These are phyloP conservation scores for Diaporthe sp. DNA, from an alignment of 2,329 filamentous ascomycete species.

Conservation along the genomic window DNA sequence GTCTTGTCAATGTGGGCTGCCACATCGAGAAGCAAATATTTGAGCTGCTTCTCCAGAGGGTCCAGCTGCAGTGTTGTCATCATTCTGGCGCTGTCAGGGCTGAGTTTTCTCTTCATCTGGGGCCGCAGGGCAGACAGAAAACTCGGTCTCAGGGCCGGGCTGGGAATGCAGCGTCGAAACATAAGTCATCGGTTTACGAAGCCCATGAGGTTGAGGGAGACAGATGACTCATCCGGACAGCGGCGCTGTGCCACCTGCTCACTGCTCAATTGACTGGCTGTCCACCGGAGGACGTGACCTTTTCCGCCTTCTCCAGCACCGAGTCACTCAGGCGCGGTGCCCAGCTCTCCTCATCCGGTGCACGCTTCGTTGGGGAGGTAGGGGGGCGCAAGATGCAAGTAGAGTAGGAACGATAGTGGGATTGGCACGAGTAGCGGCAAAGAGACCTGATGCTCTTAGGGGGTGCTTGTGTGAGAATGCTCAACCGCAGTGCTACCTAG, in stretches of 20 bases:
- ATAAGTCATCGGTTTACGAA: conserved; percentile 23
- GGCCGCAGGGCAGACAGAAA: conserved; percentile 12
- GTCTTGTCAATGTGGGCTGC: conserved; percentile 75
- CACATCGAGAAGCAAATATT: conserved; percentile 85
- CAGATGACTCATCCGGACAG: conserved; percentile 27
- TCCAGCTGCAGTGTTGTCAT: conserved; percentile 68
- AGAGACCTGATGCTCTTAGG: conserved; percentile 9
- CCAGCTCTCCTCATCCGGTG: background rate
- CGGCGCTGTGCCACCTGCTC: background rate
- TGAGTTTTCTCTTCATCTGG: conserved; percentile 43
- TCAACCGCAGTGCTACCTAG: conserved; percentile 10
- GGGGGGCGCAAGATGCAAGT: background rate
- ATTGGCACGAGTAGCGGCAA: background rate
- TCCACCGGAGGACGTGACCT: background rate
- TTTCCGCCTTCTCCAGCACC: background rate
- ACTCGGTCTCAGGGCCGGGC: background rate
- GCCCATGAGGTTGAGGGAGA: background rate
- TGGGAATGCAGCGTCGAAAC: conserved; percentile 13
- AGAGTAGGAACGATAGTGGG: background rate
- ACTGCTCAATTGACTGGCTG: no score
- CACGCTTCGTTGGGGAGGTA: background rate
- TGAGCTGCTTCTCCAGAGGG: conserved; percentile 78
- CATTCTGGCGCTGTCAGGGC: conserved; percentile 31
- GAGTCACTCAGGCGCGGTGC: background rate
- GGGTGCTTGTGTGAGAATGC: conserved; percentile 20